These are phyloP conservation scores for Acacia pycnantha DNA, from an alignment of 331 rosid genomes.

Conservation along the genomic window DNA sequence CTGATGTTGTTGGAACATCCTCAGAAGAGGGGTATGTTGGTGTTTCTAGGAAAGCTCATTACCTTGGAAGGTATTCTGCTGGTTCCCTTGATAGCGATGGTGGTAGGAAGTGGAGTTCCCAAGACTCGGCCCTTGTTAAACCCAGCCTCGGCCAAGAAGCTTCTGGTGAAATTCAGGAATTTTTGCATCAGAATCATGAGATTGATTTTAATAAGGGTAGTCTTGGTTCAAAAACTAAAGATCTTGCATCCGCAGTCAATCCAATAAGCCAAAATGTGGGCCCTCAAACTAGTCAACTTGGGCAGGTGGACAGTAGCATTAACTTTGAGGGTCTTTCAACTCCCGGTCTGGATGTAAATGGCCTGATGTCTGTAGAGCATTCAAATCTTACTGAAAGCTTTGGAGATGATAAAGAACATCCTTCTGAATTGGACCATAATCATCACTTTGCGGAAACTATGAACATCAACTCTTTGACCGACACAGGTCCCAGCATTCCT, in stretches of 20 bases:
- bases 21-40: slow-evolving; percentile 90
- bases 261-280: slow-evolving; percentile 50
- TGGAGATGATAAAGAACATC: slow-evolving; percentile 46
- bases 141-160: slow-evolving; percentile 58
- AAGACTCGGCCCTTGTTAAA: slow-evolving; percentile 61
- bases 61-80: slow-evolving; percentile 83
- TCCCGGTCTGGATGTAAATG: slow-evolving; percentile 52
- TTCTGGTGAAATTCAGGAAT: slow-evolving; percentile 62
- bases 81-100: slow-evolving; percentile 84
- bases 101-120: slow-evolving; percentile 96
- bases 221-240: slow-evolving; percentile 55
- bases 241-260: slow-evolving; percentile 42
- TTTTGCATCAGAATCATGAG: slow-evolving; percentile 56
- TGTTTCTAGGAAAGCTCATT: slow-evolving; percentile 69
- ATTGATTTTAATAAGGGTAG: slow-evolving; percentile 49
- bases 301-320: slow-evolving; percentile 47
- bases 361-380: slow-evolving; percentile 48
- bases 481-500: slow-evolving; percentile 86
- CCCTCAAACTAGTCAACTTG: slow-evolving; percentile 55
- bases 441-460: slow-evolving; percentile 47
- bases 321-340: slow-evolving; percentile 63
- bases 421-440: slow-evolving; percentile 51
- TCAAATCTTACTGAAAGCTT: slow-evolving; percentile 51
- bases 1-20: slow-evolving; percentile 94
- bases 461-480: slow-evolving; percentile 50